Evolutionary conservation across 148 eudicot species (phyloP).

Genomic region (Heliosperma pusillum): DNA sequence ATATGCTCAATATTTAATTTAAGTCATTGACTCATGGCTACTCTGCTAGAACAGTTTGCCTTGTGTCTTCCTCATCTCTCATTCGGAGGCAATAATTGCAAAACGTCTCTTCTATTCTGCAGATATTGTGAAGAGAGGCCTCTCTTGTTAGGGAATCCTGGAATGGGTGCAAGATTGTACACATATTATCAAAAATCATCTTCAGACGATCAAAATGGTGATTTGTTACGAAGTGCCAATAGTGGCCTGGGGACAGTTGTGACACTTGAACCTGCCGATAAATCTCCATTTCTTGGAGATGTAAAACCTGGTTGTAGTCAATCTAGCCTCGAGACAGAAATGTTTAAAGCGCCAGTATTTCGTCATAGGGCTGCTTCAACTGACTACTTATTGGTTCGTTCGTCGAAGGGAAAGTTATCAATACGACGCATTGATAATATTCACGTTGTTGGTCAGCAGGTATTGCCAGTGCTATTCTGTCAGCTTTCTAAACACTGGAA

Average conservation of each 20-base stretch:
- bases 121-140: constrained; percentile 99
- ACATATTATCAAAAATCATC: constrained; percentile 89
- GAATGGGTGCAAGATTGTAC: constrained; percentile 97
- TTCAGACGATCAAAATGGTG: constrained; percentile 76
- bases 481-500: not conserved
- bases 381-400: constrained; percentile 89
- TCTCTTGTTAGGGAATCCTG: constrained; percentile 77
- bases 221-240: constrained; percentile 50
- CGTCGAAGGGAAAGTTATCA: constrained; percentile 92
- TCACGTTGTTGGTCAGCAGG: constrained; percentile 98
- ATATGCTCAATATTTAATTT: not conserved
- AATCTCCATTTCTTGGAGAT: constrained; percentile 96
- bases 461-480: constrained; percentile 16
- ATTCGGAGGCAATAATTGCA: not conserved
- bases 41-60: not conserved
- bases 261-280: constrained; percentile 90
- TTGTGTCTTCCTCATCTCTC: constrained; percentile 6
- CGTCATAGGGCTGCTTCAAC: constrained; percentile 84
- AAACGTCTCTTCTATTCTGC: constrained; percentile 20
- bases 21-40: not conserved
- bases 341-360: constrained; percentile 90
- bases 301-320: constrained; percentile 81
- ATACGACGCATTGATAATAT: constrained; percentile 88
- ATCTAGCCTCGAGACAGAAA: constrained; percentile 88
- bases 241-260: constrained; percentile 71